Conservation (phyloP, 352 stramenopile genomes). For the Pythium aquatile region DNA sequence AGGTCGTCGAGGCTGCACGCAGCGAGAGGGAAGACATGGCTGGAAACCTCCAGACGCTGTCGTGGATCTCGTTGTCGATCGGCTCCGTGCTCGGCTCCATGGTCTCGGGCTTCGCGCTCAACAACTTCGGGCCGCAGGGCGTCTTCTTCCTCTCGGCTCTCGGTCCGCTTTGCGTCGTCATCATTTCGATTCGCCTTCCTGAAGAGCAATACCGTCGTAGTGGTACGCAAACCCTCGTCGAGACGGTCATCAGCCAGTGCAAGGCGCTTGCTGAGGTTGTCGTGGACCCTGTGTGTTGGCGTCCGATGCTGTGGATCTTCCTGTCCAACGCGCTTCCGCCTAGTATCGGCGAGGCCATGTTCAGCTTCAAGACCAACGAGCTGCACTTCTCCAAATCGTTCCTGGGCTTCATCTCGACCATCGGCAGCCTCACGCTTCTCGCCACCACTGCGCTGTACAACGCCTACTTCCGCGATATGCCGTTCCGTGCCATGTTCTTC, state of each 20-base stretch:
- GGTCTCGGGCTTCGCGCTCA: conserved; percentile 59
- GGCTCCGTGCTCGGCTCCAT: conserved; percentile 71
- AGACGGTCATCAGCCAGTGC: conserved; percentile 50
- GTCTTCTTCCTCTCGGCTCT: conserved; percentile 79
- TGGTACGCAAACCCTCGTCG: conserved; percentile 38
- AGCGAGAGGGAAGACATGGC: conserved; percentile 72
- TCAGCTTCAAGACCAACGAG: conserved; percentile 81
- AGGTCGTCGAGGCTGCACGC: conserved; percentile 70
- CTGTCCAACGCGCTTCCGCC: conserved; percentile 70
- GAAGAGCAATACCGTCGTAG: conserved; percentile 42
- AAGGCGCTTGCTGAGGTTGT: conserved; percentile 53
- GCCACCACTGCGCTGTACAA: conserved; percentile 77
- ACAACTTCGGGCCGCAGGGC: conserved; percentile 52
- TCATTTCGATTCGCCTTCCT: conserved; percentile 57
- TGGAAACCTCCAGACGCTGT: conserved; percentile 75
- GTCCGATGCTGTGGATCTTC: conserved; percentile 80
- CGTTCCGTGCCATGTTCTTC: conserved; percentile 77
- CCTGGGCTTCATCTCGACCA: conserved; percentile 73
- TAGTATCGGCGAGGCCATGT: conserved; percentile 78
- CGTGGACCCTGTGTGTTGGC: conserved; percentile 74
- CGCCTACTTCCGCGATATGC: conserved; percentile 74
- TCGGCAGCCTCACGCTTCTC: conserved; percentile 69
- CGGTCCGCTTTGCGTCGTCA: conserved; percentile 60
- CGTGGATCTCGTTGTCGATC: conserved; percentile 71
- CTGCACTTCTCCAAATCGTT: conserved; percentile 76